Conservation (phyloP, 768 basidiomycete species). For the Leccinum uliginosum region DNA sequence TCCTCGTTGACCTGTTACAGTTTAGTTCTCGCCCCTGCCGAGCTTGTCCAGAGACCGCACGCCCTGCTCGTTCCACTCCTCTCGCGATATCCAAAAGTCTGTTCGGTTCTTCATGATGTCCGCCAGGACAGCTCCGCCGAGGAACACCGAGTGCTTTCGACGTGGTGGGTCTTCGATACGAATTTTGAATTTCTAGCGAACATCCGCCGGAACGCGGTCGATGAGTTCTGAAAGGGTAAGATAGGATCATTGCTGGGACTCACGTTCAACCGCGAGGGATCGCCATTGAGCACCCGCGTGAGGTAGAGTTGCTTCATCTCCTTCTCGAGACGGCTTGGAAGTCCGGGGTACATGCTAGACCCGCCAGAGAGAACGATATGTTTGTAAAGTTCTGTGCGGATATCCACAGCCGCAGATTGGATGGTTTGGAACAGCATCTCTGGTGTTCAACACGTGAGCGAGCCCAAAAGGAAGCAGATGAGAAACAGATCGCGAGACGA, state of each 20-base stretch:
- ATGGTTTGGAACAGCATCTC: conserved; percentile 98
- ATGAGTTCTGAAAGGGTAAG: not conserved
- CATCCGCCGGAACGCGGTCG: not conserved
- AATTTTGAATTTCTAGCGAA: conserved; percentile 94
- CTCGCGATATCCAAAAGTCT: conserved; percentile 93
- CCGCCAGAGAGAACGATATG: conserved; percentile 98
- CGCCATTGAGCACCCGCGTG: conserved; percentile 78
- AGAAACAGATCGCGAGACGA: conserved; percentile 14
- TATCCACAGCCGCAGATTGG: conserved; percentile 85
- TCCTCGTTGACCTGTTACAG: not conserved
- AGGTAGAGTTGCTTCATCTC: conserved; percentile 99
- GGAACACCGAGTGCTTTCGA: conserved; percentile 99
- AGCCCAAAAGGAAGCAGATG: not conserved
- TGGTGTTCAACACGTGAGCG: conserved; percentile 19
- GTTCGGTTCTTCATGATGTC: conserved; percentile 96
- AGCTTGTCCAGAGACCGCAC: conserved; percentile 79
- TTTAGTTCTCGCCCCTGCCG: conserved; percentile 55
- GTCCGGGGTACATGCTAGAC: conserved; percentile 97
- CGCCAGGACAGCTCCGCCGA: conserved; percentile 96
- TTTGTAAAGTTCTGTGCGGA: conserved; percentile 90
- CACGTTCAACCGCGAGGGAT: conserved; percentile 82
- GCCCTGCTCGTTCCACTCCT: conserved; percentile 96
- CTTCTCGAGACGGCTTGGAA: conserved; percentile 95
- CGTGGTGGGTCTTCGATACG: conserved; percentile 97
- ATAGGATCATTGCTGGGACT: conserved; percentile 29